Evolutionary conservation across 2,329 filamentous ascomycete species (phyloP).

Genomic region (Teratosphaeria viscida): DNA sequence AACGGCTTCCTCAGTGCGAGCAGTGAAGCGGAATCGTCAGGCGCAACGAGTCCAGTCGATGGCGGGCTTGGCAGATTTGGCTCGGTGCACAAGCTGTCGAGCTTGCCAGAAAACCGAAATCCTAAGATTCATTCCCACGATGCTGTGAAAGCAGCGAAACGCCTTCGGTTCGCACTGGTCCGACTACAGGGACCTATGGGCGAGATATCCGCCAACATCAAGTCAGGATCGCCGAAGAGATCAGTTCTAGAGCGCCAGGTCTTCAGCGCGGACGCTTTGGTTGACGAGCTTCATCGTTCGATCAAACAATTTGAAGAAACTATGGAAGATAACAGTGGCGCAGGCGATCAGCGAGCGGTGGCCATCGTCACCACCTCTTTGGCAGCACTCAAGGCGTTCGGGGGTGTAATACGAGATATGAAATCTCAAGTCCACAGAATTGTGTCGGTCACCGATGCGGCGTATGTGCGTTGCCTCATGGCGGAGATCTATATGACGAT

Average conservation of each 20-base stretch:
- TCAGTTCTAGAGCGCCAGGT: slow-evolving; percentile 46
- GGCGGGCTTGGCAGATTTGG: slow-evolving; percentile 12
- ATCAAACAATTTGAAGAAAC: slow-evolving; percentile 41
- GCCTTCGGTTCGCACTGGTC: slow-evolving; percentile 18
- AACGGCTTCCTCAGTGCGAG: slow-evolving; percentile 15
- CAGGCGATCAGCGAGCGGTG: slow-evolving; percentile 34
- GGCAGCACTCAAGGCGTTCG: slow-evolving; percentile 41
- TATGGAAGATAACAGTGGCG: slow-evolving; percentile 35
- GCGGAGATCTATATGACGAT: slow-evolving; percentile 49
- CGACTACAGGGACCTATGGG: slow-evolving; percentile 18
- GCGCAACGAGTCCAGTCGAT: slow-evolving; percentile 23
- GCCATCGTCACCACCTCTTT: slow-evolving; percentile 32
- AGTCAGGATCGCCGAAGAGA: slow-evolving; percentile 36
- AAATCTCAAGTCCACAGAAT: slow-evolving; percentile 40
- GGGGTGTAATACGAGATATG: slow-evolving; percentile 39
- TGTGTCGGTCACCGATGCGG: slow-evolving; percentile 44
- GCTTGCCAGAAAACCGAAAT: slow-evolving; percentile 18
- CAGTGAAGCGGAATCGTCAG: slow-evolving; percentile 22
- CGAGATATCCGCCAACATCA: slow-evolving; percentile 30
- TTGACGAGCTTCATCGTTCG: slow-evolving; percentile 46
- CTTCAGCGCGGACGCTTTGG: slow-evolving; percentile 45
- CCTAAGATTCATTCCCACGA: slow-evolving; percentile 13
- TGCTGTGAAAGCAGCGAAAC: slow-evolving; percentile 17
- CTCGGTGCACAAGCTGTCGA: slow-evolving; percentile 14
- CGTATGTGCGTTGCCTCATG: slow-evolving; percentile 49